These are phyloP conservation scores for Lentinus brumalis DNA, from an alignment of 768 basidiomycete genomes.

Conservation along the genomic window DNA sequence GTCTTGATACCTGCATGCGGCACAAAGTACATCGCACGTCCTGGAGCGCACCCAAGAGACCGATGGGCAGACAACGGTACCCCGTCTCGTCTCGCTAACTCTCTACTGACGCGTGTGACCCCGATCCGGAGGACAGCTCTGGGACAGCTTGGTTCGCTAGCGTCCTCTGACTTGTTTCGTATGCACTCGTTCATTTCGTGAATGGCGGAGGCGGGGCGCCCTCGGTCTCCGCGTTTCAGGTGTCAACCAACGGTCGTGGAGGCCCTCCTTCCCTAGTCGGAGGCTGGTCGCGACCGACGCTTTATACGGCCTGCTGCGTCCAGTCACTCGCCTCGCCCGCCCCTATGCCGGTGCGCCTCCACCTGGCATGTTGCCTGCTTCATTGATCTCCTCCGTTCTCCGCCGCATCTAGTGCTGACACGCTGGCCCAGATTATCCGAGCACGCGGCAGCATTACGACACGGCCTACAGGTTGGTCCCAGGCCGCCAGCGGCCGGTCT, in stretches of 20 bases:
- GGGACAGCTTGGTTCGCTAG: background rate
- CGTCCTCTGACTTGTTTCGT: slow-evolving; percentile 17
- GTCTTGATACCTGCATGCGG: background rate
- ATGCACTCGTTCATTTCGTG: background rate
- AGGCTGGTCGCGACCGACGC: background rate
- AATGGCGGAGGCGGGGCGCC: background rate
- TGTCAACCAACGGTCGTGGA: slow-evolving; percentile 2
- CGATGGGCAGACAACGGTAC: background rate
- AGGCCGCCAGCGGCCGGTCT: background rate
- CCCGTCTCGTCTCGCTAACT: background rate
- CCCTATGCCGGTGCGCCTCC: background rate
- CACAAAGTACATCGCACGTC: background rate
- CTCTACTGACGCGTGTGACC: background rate
- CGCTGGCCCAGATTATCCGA: background rate
- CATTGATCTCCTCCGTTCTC: slow-evolving; percentile 14
- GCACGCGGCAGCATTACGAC: background rate
- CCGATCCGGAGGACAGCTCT: background rate
- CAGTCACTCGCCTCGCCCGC: too few relatives aligned
- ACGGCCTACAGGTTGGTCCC: background rate
- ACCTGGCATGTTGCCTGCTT: background rate
- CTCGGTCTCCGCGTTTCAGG: slow-evolving; percentile 13
- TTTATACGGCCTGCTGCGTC: too few relatives aligned
- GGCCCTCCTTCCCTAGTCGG: background rate
- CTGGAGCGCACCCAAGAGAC: background rate
- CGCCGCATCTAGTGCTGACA: slow-evolving; percentile 4